A percentile compares a stretch with the other conserved stretches of the same genome.
These are phyloP conservation scores for Zymoseptoria pseudotritici DNA, from an alignment of 2,329 filamentous ascomycete species.

Conservation along the genomic window DNA sequence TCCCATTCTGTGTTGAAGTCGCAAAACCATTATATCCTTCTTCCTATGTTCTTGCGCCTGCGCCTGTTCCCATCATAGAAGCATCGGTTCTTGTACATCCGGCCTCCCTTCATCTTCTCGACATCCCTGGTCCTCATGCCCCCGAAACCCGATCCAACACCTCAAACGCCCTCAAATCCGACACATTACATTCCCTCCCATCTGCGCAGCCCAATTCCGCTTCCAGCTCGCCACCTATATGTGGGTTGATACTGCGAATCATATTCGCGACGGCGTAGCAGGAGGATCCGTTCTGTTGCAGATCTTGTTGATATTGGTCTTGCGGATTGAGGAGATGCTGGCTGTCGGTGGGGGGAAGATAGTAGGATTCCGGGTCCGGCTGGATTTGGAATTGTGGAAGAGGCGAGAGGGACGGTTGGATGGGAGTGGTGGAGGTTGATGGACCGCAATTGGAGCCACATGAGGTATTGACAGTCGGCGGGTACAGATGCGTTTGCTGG, in stretches of 20 bases:
- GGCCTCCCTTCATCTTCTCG: too few species aligned
- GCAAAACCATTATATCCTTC: not conserved
- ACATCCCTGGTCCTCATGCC: too few species aligned
- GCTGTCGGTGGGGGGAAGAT: not conserved
- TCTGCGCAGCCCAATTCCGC: slow-evolving; percentile 36
- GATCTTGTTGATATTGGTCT: not conserved
- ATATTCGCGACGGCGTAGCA: slow-evolving; percentile 39
- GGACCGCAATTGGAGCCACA: not conserved
- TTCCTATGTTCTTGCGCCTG: not conserved
- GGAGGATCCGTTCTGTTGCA: slow-evolving; percentile 15
- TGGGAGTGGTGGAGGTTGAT: not conserved
- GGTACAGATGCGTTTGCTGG: not conserved
- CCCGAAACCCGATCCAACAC: slow-evolving; percentile 36
- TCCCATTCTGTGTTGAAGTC: not conserved
- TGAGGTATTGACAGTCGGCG: not conserved
- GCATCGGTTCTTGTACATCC: not conserved
- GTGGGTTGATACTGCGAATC: slow-evolving; percentile 37
- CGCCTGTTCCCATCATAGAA: not conserved
- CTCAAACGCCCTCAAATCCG: slow-evolving; percentile 38
- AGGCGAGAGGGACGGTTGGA: not conserved
- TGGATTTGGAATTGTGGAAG: not conserved
- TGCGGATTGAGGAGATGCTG: not conserved
- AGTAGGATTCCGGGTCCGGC: not conserved
- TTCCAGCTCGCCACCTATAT: slow-evolving; percentile 32
- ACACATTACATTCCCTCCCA: slow-evolving; percentile 36